A percentile compares a stretch with the other conserved stretches of the same genome.
These are phyloP conservation scores for Inga leiocalycina DNA, from an alignment of 306 rosid genomes.

Conservation along the genomic window DNA sequence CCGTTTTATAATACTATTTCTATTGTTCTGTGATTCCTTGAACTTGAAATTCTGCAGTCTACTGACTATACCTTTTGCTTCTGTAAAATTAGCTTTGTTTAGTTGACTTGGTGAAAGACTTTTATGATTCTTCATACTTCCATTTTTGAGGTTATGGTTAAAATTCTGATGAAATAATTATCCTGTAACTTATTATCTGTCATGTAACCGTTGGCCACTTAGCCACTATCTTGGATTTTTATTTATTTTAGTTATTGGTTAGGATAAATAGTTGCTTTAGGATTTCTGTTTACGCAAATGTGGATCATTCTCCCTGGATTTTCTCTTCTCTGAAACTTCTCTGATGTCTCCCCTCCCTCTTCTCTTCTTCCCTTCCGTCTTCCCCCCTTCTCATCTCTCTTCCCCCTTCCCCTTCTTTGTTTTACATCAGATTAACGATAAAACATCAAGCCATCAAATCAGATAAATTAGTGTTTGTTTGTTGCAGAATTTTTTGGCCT, in stretches of 20 bases:
- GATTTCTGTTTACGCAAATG: too few relatives aligned
- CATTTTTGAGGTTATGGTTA: neutral
- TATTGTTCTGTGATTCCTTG: slow-evolving; percentile 18
- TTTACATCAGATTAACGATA: neutral
- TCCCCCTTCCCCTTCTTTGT: too few relatives aligned
- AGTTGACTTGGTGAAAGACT: neutral
- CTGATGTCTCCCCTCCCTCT: too few relatives aligned
- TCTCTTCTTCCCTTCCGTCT: too few relatives aligned
- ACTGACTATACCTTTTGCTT: neutral
- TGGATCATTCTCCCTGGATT: too few relatives aligned
- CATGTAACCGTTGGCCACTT: too few relatives aligned
- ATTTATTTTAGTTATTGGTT: too few relatives aligned
- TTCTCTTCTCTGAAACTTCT: too few relatives aligned
- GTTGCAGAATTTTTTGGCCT: slow-evolving; percentile 14
- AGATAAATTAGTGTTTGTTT: neutral
- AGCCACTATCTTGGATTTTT: too few relatives aligned
- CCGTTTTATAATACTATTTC: slow-evolving; percentile 4
- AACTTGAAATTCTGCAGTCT: slow-evolving; percentile 19
- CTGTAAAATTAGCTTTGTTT: neutral
- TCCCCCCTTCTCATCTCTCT: too few relatives aligned
- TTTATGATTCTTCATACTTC: slow-evolving; percentile 12
- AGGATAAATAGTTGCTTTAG: too few relatives aligned
- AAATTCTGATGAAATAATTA: neutral
- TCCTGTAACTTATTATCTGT: too few relatives aligned
- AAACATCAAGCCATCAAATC: neutral